Base-by-base conservation (phyloP, 805 yeast genomes). In the Naumovozyma castellii region DNA sequence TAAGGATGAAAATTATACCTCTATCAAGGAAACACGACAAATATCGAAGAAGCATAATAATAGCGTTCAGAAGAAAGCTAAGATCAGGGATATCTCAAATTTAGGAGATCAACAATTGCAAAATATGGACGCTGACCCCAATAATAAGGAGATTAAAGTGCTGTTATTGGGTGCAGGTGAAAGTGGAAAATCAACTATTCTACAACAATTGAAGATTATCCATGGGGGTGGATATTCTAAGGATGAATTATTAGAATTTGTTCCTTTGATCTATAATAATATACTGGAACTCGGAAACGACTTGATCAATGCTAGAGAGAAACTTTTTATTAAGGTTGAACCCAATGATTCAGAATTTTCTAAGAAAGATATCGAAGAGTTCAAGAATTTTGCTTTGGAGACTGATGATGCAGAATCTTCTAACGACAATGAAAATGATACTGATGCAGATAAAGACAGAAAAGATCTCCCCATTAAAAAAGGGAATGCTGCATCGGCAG, bases 141-240 rank as follows among this genome's bases (percentile, higher is more conserved):
- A 22, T 22, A 14, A 40, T 25, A 45, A 48, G 13, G 59, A 57
- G 35, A 37, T 55, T 25, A 87, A 87, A 57, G 78, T 88, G 35
- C 66, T 88, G 29, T 67, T 88, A 27, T 62, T 83, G 36, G 92
- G 98, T 4, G 83, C 96, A 0, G 98, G 97, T 13, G 63, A 57
- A 37, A 61, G 67, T 30, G 67, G 67, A 32, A 65, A 55, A 27
- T 49, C 57, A 2, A 64, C 59, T 10, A 59, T 62, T 3, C 78
- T 38, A 65, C 78, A 59, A 47, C 65, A 53, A 49, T 42, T 54
- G 40, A 62, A 53, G 51, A 64, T 53, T 42, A 39, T 50, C 46
- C 61, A 50, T 56, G 68, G 51, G 47, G 54, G 49, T 47, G 69
- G 53, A 42, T 62, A 53, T 48, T 50, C 46, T 8, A 41, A 42